Base-by-base conservation (phyloP, 345 rosid species). In the Sisymbrium altissimum region DNA sequence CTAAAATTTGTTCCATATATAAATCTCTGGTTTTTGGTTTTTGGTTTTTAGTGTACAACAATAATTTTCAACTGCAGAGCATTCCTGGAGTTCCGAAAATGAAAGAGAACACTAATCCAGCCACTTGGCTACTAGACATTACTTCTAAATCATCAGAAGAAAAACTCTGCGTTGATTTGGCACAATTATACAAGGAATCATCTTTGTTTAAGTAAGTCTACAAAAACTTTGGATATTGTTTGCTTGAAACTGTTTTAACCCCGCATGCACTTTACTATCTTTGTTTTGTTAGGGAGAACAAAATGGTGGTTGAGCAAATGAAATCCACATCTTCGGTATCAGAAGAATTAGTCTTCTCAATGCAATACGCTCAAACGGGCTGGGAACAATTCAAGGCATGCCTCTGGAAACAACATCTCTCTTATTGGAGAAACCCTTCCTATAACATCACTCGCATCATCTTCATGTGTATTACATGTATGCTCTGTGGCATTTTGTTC, bases 381-480 rank as follows among this genome's bases (percentile, higher is more conserved):
- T 78, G 82, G 84, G 82, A 52, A 46, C 93, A 85, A 54, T 78
- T 86, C 79, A 78, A 63, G 44, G 72, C 83, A 38, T 88, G 93
- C 53, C 71, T 85, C 1, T 86, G 93, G 91, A 88, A 86, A 68
- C 91, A 81, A 23, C 49, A 79, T 32, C 59, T 78, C 55, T 83
- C 93, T 14, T 86, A 86, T 21, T 88, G 90, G 89, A 81, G 89
- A 76, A 86, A 80, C 58, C 84, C 91, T 5, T 43, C 74, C 1
- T 86, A 81, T 73, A 88, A 86, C 39, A 59, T 86, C 62, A 54
- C 59, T 6, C 84, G 89, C n/a, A 32, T 85, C 53, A 8, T 73
- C 15, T 70, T 70, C 65, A 67, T 73, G 41, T 23, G 59, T 38
- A 40, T 27, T 6, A 54, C 78, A 19, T 72, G 81, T 54, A 0